A percentile compares a stretch with the other conserved stretches of the same genome.
Evolutionary conservation across 192 early-diverging fungal species (phyloP).

Genomic region (Piromyces finnis): DNA sequence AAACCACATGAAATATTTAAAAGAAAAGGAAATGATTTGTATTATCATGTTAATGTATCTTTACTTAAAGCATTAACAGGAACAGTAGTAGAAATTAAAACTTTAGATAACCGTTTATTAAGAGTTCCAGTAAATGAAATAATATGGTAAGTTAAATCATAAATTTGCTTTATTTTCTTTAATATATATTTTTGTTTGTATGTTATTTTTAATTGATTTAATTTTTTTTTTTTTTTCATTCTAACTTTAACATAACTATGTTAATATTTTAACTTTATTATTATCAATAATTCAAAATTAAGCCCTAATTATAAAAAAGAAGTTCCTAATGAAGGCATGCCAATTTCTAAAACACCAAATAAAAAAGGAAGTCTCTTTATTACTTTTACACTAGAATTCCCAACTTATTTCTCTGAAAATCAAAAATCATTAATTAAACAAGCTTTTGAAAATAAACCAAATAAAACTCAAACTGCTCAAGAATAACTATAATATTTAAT

Average conservation of each 20-base stretch:
- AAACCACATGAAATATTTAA: slow-evolving; percentile 15
- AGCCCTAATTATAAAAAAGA: slow-evolving; percentile 25
- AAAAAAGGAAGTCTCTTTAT: not conserved
- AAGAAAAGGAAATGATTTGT: slow-evolving; percentile 25
- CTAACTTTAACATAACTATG: too few relatives aligned
- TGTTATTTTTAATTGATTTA: too few relatives aligned
- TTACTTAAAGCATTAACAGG: slow-evolving; percentile 25
- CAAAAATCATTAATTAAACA: not conserved
- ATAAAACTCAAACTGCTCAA: not conserved
- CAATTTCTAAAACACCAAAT: slow-evolving; percentile 11
- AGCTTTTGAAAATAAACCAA: not conserved
- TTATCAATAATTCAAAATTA: too few relatives aligned
- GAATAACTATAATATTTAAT: not conserved
- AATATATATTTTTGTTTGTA: not conserved
- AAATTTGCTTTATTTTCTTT: not conserved
- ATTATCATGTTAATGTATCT: slow-evolving; percentile 11
- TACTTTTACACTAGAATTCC: not conserved
- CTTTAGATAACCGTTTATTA: slow-evolving; percentile 25
- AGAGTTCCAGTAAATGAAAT: slow-evolving; percentile 32
- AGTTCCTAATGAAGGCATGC: slow-evolving; percentile 30
- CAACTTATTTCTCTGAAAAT: not conserved
- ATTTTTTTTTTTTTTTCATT: too few relatives aligned
- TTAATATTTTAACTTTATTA: too few relatives aligned
- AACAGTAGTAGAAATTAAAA: slow-evolving; percentile 17
- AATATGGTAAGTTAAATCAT: slow-evolving; percentile 14